Conservation (phyloP, 768 basidiomycete genomes). For the Goffeauzyma gilvescens region DNA sequence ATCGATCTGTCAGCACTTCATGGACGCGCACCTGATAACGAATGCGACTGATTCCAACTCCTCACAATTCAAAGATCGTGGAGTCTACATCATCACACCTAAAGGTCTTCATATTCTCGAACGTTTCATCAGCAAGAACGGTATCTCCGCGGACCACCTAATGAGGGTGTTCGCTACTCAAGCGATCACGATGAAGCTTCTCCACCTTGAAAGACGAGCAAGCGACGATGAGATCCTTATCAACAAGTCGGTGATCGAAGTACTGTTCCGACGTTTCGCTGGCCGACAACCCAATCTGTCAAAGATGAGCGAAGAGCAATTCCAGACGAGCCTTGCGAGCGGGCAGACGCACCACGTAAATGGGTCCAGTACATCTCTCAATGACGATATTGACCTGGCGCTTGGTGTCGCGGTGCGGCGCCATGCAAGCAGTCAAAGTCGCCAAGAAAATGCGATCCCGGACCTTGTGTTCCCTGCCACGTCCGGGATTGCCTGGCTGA, state of each 20-base stretch:
- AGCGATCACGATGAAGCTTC: constrained; percentile 90
- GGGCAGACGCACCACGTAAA: too few relatives aligned
- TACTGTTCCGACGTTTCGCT: constrained; percentile 85
- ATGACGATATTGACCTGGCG: constrained; percentile 22
- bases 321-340: too few relatives aligned
- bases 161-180: constrained; percentile 73
- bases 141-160: constrained; percentile 84
- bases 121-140: constrained; percentile 98
- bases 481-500: constrained; percentile 83
- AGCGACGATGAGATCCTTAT: constrained; percentile 95
- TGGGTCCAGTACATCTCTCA: not conserved
- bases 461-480: constrained; percentile 62
- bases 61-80: constrained; percentile 89
- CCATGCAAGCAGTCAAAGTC: not conserved
- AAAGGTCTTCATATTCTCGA: constrained; percentile 97
- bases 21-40: constrained; percentile 95
- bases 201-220: constrained; percentile 83
- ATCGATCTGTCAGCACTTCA: constrained; percentile 98
- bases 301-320: constrained; percentile 46
- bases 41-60: constrained; percentile 79
- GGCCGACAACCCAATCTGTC: constrained; percentile 67
- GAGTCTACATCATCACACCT: constrained; percentile 83
- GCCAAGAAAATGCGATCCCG: not conserved
- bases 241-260: constrained; percentile 77
- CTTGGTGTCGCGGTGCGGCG: constrained; percentile 23